Percentiles rank a stretch among this genome's conserved stretches.
These are phyloP conservation scores for Cercophora sp. DNA, from an alignment of 495 filamentous ascomycete genomes.

Conservation along the genomic window DNA sequence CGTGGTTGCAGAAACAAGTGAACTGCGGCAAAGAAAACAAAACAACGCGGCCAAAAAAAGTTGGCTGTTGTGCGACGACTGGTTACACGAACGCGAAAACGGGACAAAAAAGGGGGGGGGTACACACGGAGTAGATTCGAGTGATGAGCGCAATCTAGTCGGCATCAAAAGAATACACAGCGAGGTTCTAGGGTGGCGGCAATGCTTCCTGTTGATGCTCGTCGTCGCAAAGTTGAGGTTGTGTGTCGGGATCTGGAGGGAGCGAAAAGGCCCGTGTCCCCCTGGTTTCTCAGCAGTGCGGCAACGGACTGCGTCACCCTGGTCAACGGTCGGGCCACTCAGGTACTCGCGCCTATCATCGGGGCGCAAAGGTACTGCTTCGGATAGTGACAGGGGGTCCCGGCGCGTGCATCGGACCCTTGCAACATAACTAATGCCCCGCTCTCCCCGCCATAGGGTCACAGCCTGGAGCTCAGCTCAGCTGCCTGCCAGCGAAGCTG, in stretches of 20 bases:
- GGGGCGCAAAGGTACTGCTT: slow-evolving; percentile 1
- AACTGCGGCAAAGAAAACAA: slow-evolving; percentile 20
- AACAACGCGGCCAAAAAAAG: slow-evolving; percentile 19
- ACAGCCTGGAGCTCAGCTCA: neutral
- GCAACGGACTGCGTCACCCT: slow-evolving; percentile 5
- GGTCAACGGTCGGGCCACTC: neutral
- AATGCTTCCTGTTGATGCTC: neutral
- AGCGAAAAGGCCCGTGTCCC: neutral
- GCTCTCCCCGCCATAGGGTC: neutral
- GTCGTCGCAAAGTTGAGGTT: neutral
- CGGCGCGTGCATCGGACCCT: neutral
- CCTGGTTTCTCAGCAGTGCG: slow-evolving; percentile 5
- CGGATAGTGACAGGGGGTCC: slow-evolving; percentile 1
- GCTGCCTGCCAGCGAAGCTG: too few relatives aligned
- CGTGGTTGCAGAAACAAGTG: slow-evolving; percentile 13
- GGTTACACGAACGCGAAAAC: neutral
- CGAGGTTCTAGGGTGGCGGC: neutral
- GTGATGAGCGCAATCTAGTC: slow-evolving; percentile 5
- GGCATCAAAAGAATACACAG: neutral
- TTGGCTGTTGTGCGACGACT: slow-evolving; percentile 3
- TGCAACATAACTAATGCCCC: neutral
- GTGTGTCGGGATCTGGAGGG: neutral
- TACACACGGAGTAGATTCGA: neutral
- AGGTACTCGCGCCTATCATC: neutral
- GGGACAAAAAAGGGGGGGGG: neutral